Evolutionary conservation across 208 protist genomes (phyloP).

Genomic region (Strigomonas galati): DNA sequence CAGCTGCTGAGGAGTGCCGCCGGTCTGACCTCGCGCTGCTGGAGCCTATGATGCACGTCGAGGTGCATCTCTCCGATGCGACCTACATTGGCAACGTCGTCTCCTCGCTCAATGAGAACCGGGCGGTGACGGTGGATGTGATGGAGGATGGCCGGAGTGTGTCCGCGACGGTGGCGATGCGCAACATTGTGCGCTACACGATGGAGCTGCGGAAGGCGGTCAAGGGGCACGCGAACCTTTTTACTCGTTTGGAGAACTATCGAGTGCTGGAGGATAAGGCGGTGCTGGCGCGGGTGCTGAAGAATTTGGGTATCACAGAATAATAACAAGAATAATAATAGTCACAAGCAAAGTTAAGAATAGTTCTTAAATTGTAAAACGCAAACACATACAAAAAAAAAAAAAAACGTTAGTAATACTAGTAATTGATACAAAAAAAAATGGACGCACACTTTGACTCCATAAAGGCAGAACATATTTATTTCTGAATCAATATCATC

Average conservation of each 20-base stretch:
- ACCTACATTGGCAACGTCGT: slow-evolving; percentile 74
- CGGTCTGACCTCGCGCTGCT: slow-evolving; percentile 37
- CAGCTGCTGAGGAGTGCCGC: slow-evolving; percentile 21
- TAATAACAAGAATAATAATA: slow-evolving; percentile 11
- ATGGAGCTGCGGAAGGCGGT: slow-evolving; percentile 81
- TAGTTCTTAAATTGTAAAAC: not conserved
- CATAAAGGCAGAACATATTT: too few species aligned
- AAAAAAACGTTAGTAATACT: slow-evolving; percentile 8
- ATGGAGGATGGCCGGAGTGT: slow-evolving; percentile 79
- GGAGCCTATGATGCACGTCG: slow-evolving; percentile 88
- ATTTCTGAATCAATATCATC: too few species aligned
- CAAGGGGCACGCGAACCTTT: slow-evolving; percentile 87
- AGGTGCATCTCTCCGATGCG: slow-evolving; percentile 78
- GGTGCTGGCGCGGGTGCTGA: slow-evolving; percentile 71
- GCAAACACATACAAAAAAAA: not conserved
- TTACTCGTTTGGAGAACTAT: slow-evolving; percentile 68
- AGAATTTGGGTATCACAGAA: slow-evolving; percentile 71
- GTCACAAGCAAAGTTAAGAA: not conserved
- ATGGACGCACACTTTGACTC: not conserved
- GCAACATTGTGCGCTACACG: slow-evolving; percentile 82
- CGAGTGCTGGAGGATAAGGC: slow-evolving; percentile 71
- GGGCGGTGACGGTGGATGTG: slow-evolving; percentile 74
- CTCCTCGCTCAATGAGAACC: slow-evolving; percentile 71
- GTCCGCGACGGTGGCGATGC: slow-evolving; percentile 71
- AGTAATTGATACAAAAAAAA: slow-evolving; percentile 5